Evolutionary conservation across 257 asterid genomes (phyloP).

Genomic region (Jacaranda mimosifolia): DNA sequence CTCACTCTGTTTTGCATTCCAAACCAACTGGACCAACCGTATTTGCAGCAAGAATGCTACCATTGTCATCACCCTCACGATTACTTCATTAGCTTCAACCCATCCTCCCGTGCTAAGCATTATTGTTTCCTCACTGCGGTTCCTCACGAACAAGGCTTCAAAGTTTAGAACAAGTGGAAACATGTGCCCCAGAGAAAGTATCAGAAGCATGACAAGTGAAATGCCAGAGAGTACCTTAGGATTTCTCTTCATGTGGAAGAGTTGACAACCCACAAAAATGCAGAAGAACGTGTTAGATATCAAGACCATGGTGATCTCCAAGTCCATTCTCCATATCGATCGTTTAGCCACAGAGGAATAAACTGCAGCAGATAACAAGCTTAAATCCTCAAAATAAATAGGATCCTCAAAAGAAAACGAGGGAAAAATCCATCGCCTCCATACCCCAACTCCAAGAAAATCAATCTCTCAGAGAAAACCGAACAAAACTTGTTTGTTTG

Average conservation of each 20-base stretch:
- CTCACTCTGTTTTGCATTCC: constrained; percentile 50
- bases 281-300: constrained; percentile 65
- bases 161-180: constrained; percentile 69
- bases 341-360: constrained; percentile 32
- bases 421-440: constrained; percentile 25
- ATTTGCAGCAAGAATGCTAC: constrained; percentile 62
- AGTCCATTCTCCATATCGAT: constrained; percentile 75
- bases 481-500: constrained; percentile 45
- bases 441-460: constrained; percentile 50
- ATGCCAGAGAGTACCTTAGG: constrained; percentile 51
- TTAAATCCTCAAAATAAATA: constrained; percentile 55
- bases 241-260: constrained; percentile 60
- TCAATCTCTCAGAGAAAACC: not conserved
- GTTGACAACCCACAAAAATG: constrained; percentile 55
- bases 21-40: constrained; percentile 66
- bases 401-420: constrained; percentile 46
- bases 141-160: constrained; percentile 55
- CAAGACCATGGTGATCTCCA: constrained; percentile 67
- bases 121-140: constrained; percentile 29
- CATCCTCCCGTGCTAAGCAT: constrained; percentile 47
- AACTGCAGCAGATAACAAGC: constrained; percentile 38
- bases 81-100: constrained; percentile 69
- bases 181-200: constrained; percentile 68
- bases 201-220: constrained; percentile 59
- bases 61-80: constrained; percentile 61